Evolutionary conservation across 768 basidiomycete species (phyloP).

Genomic region (Clitopilus hobsonii): DNA sequence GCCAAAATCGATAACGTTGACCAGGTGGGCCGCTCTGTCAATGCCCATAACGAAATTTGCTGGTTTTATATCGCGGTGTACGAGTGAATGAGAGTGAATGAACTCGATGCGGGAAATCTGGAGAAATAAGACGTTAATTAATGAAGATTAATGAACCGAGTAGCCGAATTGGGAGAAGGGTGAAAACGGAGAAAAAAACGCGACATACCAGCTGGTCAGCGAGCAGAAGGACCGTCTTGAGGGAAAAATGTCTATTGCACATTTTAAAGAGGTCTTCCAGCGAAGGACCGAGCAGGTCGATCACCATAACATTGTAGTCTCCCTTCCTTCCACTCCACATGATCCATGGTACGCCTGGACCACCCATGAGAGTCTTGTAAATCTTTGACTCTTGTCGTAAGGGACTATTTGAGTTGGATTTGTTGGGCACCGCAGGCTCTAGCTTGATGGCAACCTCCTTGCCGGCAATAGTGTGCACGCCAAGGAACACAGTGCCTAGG

Average conservation of each 20-base stretch:
- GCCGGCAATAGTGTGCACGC: constrained; percentile 75
- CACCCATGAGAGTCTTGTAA: constrained; percentile 88
- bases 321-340: constrained; percentile 90
- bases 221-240: constrained; percentile 92
- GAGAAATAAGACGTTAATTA: constrained; percentile 7
- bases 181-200: constrained; percentile 16
- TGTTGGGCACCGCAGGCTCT: constrained; percentile 55
- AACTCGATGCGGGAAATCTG: constrained; percentile 95
- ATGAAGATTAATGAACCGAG: constrained; percentile 10
- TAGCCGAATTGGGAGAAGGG: constrained; percentile 7
- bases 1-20: constrained; percentile 92
- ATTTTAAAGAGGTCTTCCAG: constrained; percentile 84
- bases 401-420: constrained; percentile 41
- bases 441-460: constrained; percentile 85
- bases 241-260: constrained; percentile 87
- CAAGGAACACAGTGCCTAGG: constrained; percentile 70
- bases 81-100: constrained; percentile 90
- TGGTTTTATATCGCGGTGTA: constrained; percentile 97
- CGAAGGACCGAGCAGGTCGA: constrained; percentile 91
- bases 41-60: constrained; percentile 98
- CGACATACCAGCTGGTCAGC: constrained; percentile 87
- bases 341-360: constrained; percentile 86
- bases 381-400: constrained; percentile 88
- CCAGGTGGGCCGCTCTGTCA: constrained; percentile 49
- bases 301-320: constrained; percentile 96